Evolutionary conservation across 1,284 basidiomycete species (phyloP), one percentile per base, ranked within the genome.

Genomic region (Cryptococcus sp.): DNA sequence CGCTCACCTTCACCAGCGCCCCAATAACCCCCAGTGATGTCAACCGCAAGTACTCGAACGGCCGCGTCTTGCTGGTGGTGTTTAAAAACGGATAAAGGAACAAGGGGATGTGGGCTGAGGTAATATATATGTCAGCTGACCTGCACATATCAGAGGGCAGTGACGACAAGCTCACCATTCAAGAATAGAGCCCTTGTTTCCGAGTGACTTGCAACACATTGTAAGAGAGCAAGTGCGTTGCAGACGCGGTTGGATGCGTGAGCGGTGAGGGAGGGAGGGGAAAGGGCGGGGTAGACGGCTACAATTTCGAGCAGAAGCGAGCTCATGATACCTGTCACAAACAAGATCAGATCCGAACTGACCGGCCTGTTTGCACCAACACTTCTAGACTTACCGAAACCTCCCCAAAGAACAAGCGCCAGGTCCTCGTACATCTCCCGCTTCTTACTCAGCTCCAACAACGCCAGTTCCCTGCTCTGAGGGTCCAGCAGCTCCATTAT

Each of bases 61-160:
- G 96, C 13, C 96, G 85, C 15, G 95, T 98, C 82, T 98, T 99
- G 62, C 91, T 94, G 3, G 94, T 98, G 15, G 96, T 99, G 79
- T 99, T 98, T 66, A 99, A 82, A 80, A 99, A 99, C 9, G 96
- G 96, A 79, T 99, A 99, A 68, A 99, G 83, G 80, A 98, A 98
- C 58, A 99, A 85, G 35, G 96, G 96, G 70, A 99, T 96, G 78
- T 98, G 96, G 24, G 96, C 95, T 91, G 67, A 6, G 20, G 44
- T 37, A 23, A 13, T 46, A 37, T 23, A 20, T 35, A 46, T 8
- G 28, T 38, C 33, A 46, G 23, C 16, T 16, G 47, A 18, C 4
- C 35, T 1, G 53, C 16, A 49, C 39, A 33, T 1, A 13, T 23
- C 3, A 21, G 23, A 69, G n/a, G n/a, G n/a, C n/a, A n/a, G n/a